Evolutionary conservation across 2,329 filamentous ascomycete genomes (phyloP), one percentile per base, ranked within the genome.

Genomic region (Xylaria sp.): DNA sequence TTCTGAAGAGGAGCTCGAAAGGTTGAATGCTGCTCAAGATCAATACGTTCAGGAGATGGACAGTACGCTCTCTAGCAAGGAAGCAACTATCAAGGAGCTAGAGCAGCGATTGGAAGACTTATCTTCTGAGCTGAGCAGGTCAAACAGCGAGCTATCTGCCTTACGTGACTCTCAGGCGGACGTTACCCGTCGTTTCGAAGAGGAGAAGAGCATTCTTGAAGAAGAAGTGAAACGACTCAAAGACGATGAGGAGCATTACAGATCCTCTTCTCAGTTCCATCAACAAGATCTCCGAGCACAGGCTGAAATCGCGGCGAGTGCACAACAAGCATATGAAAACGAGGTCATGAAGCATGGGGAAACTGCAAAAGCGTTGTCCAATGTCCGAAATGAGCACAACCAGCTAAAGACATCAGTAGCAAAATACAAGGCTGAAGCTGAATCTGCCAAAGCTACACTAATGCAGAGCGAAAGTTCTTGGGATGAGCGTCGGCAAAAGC

Each of bases 281-380:
- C 93, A 97, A 78, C 92, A 97, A 75, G 94, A 98, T 76, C 88
- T 98, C 51, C 94, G 96, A 70, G 91, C 93, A 0, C 96, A 99
- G 80, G 94, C 95, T 34, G 92, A 97, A 54, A 98, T 99, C 76
- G 94, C 96, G 2, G 91, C 94, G 63, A 92, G 94, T 79, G 94
- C 96, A 3, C 96, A 99, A 79, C 92, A 97, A 78, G 94, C 96
- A 74, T 99, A 99, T 78, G 97, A 99, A 80, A 91, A 91, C 71
- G 96, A 99, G 80, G 87, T 99, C 12, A 88, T 97, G 76, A 98
- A 96, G 83, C 96, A 99, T 81, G 95, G 94, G 1, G 94, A 98
- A 73, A 96, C 95, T n/a, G 93, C 95, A 13, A 94, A 94, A 81
- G 88, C 89, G 44, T 85, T 98, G 15, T 94, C 97, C 74, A 86